phyloP scores from a whole-genome alignment of 106 monocot genomes.

The Ottelia alismoides region DNA sequence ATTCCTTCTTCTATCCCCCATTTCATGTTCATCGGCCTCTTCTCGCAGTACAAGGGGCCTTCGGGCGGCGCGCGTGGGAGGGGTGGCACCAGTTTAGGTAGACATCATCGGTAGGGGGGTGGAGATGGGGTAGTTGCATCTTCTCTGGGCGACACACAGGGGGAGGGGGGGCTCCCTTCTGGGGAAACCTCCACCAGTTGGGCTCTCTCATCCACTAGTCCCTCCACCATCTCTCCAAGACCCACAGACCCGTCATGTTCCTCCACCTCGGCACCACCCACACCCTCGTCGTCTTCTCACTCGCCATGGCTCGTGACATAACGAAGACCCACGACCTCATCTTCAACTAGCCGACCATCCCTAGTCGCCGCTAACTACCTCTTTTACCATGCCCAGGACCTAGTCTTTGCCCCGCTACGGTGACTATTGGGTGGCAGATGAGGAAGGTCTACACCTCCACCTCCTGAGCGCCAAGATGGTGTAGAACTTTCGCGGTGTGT shows the following conservation, averaged over 20 bases:
- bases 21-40: too few species aligned
- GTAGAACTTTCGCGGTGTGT: slow-evolving; percentile 7
- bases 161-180: slow-evolving; percentile 16
- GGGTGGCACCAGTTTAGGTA: too few species aligned
- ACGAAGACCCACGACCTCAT: slow-evolving; percentile 17
- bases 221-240: slow-evolving; percentile 2
- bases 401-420: slow-evolving; percentile 25
- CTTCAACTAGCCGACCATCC: slow-evolving; percentile 22
- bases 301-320: slow-evolving; percentile 3
- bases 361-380: neutral
- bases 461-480: slow-evolving; percentile 11
- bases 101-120: too few species aligned
- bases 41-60: too few species aligned
- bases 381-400: slow-evolving; percentile 3
- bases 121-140: too few species aligned
- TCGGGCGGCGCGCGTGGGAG: too few species aligned
- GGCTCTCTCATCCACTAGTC: slow-evolving; percentile 17
- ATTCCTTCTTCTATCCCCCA: too few species aligned
- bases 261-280: slow-evolving; percentile 13
- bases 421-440: slow-evolving; percentile 26
- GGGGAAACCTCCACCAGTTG: slow-evolving; percentile 40
- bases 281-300: slow-evolving; percentile 22
- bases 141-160: too few species aligned
- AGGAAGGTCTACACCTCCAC: slow-evolving; percentile 11
- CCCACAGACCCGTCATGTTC: slow-evolving; percentile 21